Conservation (phyloP, 208 protist genomes). For the Crithidia acanthocephali region DNA sequence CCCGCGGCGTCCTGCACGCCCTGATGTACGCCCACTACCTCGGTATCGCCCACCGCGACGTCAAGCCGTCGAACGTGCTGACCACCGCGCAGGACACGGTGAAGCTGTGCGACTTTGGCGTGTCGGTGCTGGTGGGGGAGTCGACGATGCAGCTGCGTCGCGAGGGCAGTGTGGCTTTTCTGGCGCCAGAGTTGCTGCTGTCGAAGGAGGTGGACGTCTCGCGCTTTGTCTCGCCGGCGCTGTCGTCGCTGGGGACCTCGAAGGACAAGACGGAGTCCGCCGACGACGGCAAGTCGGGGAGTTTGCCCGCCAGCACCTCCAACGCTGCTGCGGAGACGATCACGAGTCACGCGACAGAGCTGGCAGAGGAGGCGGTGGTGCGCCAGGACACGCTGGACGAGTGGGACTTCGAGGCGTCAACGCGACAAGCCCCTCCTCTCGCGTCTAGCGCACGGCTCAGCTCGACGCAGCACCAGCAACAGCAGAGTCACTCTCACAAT, state of each 20-base stretch:
- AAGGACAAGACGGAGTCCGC: slow-evolving; percentile 8
- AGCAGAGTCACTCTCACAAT: background rate
- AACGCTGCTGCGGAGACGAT: background rate
- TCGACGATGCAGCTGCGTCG: slow-evolving; percentile 34
- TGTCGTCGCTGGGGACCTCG: slow-evolving; percentile 16
- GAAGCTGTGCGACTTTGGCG: slow-evolving; percentile 83
- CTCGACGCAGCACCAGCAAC: background rate
- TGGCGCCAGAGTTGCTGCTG: slow-evolving; percentile 72
- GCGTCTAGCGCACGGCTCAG: background rate
- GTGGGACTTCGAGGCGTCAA: slow-evolving; percentile 4
- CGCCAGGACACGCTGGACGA: slow-evolving; percentile 10
- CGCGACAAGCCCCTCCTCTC: background rate
- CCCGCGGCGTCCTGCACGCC: slow-evolving; percentile 45
- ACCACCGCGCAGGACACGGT: slow-evolving; percentile 55
- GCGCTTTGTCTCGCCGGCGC: slow-evolving; percentile 27
- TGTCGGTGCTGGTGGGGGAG: slow-evolving; percentile 51
- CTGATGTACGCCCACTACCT: slow-evolving; percentile 57
- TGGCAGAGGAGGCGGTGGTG: background rate
- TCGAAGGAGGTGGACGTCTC: slow-evolving; percentile 39
- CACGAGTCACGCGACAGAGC: background rate
- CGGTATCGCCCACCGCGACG: slow-evolving; percentile 73
- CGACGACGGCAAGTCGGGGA: background rate
- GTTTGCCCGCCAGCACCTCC: background rate
- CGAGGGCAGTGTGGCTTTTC: slow-evolving; percentile 71
- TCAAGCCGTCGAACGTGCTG: slow-evolving; percentile 83